Conservation (phyloP, 257 asterid species). For the Paulownia fortunei region DNA sequence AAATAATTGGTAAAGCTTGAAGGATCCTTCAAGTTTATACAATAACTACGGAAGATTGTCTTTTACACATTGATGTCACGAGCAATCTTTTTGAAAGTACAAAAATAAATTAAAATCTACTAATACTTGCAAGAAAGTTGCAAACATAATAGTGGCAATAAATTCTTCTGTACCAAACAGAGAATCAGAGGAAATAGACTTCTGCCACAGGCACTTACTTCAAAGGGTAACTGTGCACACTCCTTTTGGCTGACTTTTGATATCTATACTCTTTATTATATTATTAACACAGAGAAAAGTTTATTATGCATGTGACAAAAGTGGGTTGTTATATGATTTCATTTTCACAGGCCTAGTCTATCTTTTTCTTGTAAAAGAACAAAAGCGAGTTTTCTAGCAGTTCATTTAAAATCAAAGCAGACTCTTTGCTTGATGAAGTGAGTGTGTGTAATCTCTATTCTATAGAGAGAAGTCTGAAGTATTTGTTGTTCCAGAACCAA, state of each 20-base stretch:
- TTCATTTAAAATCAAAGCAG: constrained; percentile 23
- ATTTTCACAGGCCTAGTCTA: constrained; percentile 21
- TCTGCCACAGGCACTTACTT: constrained; percentile 36
- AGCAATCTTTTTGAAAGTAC: neutral
- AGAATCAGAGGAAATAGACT: neutral
- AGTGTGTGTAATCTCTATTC: constrained; percentile 24
- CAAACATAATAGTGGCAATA: constrained; percentile 2
- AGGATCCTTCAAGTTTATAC: neutral
- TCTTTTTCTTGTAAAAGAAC: constrained; percentile 34
- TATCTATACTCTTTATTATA: neutral
- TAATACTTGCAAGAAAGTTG: neutral
- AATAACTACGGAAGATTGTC: neutral
- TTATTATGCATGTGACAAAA: constrained; percentile 52
- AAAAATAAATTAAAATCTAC: neutral
- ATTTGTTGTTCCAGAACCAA: constrained; percentile 25
- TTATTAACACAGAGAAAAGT: constrained; percentile 25
- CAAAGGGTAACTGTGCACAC: constrained; percentile 23
- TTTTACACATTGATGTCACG: neutral
- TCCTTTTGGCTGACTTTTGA: constrained; percentile 37
- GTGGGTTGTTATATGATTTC: constrained; percentile 45
- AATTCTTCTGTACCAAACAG: constrained; percentile 11
- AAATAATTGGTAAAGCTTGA: neutral
- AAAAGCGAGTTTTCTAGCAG: constrained; percentile 26
- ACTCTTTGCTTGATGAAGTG: constrained; percentile 35
- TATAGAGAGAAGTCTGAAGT: constrained; percentile 14